Conservation (phyloP, 2,329 filamentous ascomycete species). For the Penicillium sp. region DNA sequence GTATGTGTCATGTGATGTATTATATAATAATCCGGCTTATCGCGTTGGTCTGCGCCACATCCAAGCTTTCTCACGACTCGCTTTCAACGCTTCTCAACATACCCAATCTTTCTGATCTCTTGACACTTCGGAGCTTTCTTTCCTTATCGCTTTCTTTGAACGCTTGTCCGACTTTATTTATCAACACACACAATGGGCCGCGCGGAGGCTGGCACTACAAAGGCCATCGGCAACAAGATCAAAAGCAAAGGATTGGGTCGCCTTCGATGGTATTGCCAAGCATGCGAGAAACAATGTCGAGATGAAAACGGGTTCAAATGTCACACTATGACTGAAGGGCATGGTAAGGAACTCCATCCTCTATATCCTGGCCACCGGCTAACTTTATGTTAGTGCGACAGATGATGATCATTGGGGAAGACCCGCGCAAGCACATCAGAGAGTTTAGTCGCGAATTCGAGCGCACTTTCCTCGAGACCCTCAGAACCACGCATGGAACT, state of each 20-base stretch:
- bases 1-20: background rate
- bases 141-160: background rate
- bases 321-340: conserved; percentile 48
- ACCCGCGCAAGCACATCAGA: conserved; percentile 73
- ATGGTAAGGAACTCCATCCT: background rate
- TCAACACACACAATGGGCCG: conserved; percentile 60
- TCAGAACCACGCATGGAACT: conserved; percentile 79
- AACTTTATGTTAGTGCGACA: conserved; percentile 54
- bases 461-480: conserved; percentile 64
- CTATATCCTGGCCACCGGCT: background rate
- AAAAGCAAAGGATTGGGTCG: conserved; percentile 64
- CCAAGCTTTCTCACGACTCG: background rate
- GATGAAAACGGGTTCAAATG: conserved; percentile 87
- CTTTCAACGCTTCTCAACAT: background rate
- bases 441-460: conserved; percentile 75
- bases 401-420: conserved; percentile 77
- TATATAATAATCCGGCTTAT: background rate
- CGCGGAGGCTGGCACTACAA: conserved; percentile 86
- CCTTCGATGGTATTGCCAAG: conserved; percentile 82
- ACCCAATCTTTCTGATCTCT: background rate
- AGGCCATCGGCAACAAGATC: conserved; percentile 81
- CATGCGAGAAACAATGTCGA: conserved; percentile 56
- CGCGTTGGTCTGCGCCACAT: conserved; percentile 1
- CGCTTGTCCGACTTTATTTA: background rate
- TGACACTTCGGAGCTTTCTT: background rate